Base-by-base conservation (phyloP, 2,329 filamentous ascomycete genomes). In the Drechslera avenae region DNA sequence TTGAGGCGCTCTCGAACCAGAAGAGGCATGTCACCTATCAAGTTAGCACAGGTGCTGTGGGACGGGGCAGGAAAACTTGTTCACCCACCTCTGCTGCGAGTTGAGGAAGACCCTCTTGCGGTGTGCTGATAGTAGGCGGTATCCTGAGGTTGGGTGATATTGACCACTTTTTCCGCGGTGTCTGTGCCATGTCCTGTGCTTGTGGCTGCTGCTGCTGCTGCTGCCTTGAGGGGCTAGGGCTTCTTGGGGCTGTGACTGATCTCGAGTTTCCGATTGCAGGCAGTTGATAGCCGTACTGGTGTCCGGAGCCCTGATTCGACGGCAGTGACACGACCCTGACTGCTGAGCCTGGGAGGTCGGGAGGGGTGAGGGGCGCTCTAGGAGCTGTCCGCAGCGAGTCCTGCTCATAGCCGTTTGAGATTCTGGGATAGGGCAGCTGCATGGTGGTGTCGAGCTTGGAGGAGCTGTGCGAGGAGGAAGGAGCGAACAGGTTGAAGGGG, bases 1-100 rank as follows among this genome's bases (percentile, higher is more conserved):
- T 88, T n/a, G 88, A 83, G 35, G 89, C 88, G 13, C 88, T 89
- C 74, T 97, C 92, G 71, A 97, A 97, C 93, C 94, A 97, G 77
- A 97, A 97, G 12, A 99, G 81, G 69, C 93, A 97, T 10, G 93
- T 96, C 74, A 97, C 90, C 90, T 96, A 34, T 13, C 32, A 41
- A 17, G 21, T 52, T 64, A 40, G 63, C 43, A 18, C 28, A 57
- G 46, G 58, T 41, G 14, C 4, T 6, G 12, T 41, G 4, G 21
- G 4, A 5, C 18, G 5, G 30, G 12, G 2, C 18, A 4, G 30
- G 12, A 1, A n/a, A 28, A 3, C 13, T 2, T 26, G 10, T 13
- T 9, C 26, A 60, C 66, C 64, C 50, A 75, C 73, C 63, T 76
- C 73, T 9, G 73, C 73, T 43, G 73, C 73, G 42, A 76, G 51